Evolutionary conservation across 306 rosid species (phyloP), one percentile per base, ranked within the genome.

Genomic region (Cucurbita maxima): DNA sequence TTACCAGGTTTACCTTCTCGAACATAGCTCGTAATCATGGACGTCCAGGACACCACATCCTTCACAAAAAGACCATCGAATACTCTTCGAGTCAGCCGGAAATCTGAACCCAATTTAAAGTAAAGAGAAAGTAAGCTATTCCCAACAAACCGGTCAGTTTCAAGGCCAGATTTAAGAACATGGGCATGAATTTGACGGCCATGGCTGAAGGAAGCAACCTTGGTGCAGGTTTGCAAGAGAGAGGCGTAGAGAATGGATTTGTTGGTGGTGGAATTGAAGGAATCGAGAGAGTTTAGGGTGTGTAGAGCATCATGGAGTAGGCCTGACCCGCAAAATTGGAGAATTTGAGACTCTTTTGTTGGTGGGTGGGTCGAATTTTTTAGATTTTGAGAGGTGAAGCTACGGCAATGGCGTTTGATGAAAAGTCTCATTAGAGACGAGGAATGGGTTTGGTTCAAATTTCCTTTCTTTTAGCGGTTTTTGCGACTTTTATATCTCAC

Each of bases 21-120:
- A 61, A 86, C 86, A 57, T 90, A 88, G 12, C 94, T 90, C 1
- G 91, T 84, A 13, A 93, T 82, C 79, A 93, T 88, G 0, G 98
- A 93, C 5, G 94, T 83, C 97, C 97, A 90, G 1, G 97, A 86
- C 0, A 93, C 86, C 12, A 87, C 93, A 69, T 93, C 98, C 74
- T 82, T 88, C 20, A 87, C 45, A 19, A 76, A 70, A 3, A 93
- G 92, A 0, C 68, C 76, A 43, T 87, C 85, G 20, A 93, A 93
- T 20, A 90, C 83, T 22, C 71, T 70, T 14, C 84, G 87, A 14
- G 96, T 87, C 37, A 88, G 76, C 40, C 47, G 62, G 75, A 83
- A 67, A 75, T 72, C 72, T 0, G 90, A 81, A 56, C 82, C 81
- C 71, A 90, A 58, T 25, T 93, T 93, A 78, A 88, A 87, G 75